Evolutionary conservation across 1,139 yeast genomes (phyloP).

Genomic region (Yamadazyma dushanensis): DNA sequence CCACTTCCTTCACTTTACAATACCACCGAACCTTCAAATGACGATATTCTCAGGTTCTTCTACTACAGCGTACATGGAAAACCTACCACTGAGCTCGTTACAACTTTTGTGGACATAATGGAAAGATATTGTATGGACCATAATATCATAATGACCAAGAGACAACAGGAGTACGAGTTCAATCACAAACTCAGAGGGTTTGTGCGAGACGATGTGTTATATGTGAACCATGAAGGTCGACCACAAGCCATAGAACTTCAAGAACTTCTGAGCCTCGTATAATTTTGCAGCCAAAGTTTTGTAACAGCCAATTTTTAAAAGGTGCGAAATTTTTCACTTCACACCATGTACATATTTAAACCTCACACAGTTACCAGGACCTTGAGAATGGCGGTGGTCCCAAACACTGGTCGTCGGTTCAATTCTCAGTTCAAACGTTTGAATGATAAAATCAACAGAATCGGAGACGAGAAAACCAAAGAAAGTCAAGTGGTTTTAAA

Average conservation of each 20-base stretch:
- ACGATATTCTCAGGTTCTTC: not conserved
- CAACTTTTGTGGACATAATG: constrained; percentile 42
- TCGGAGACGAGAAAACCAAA: constrained; percentile 36
- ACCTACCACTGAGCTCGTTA: constrained; percentile 29
- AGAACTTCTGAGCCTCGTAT: too few relatives aligned
- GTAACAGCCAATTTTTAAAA: too few relatives aligned
- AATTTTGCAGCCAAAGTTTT: too few relatives aligned
- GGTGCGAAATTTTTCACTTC: too few relatives aligned
- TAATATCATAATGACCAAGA: constrained; percentile 25
- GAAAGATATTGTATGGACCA: constrained; percentile 27
- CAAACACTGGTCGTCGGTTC: too few relatives aligned
- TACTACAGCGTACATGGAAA: constrained; percentile 23
- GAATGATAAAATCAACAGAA: constrained; percentile 23
- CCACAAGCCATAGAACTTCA: constrained; percentile 1
- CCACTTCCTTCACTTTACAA: constrained; percentile 1
- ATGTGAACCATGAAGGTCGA: not conserved
- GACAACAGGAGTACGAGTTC: constrained; percentile 8
- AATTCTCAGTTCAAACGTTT: constrained; percentile 16
- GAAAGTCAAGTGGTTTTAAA: constrained; percentile 33
- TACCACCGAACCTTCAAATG: not conserved
- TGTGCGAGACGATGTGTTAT: constrained; percentile 35
- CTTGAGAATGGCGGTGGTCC: too few relatives aligned
- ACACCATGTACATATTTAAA: too few relatives aligned
- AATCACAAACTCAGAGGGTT: constrained; percentile 17
- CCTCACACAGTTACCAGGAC: too few relatives aligned